Base-by-base conservation (phyloP, 768 basidiomycete genomes). In the Phlegmacium glaucopus region DNA sequence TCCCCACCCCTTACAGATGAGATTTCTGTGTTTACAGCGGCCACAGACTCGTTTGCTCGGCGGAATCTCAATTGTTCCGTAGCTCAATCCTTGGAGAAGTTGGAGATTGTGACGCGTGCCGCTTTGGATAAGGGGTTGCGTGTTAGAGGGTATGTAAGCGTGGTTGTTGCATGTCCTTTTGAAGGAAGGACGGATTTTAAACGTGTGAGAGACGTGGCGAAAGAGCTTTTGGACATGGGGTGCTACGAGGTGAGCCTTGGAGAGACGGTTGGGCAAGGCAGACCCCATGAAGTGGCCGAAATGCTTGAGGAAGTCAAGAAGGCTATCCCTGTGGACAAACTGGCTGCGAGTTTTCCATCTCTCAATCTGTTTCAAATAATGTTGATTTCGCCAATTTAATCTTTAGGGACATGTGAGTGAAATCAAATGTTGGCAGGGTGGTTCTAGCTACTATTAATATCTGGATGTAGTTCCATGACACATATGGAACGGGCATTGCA, bases 171-270 rank as follows among this genome's bases (percentile, higher is more conserved):
- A 9, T 95, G 93, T 56, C 94, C 95, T 4, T 96, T 86, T 63
- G 78, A 86, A n/a, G 94, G 94, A 2, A 68, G 70, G 15, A 84
- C 89, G 16, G 83, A 85, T 52, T 79, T 79, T 12, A 64, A 66
- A 39, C 66, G 66, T 13, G 91, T 93, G 7, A 73, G 80, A 42
- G 80, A 85, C 32, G 80, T 95, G 17, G 72, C 90, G 0, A 77
- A 78, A 52, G 82, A 78, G 53, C 63, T 98, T 29, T 50, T 82
- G 4, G 83, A 90, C 49, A 94, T 96, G 89, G 94, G 94, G 0
- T 95, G 92, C 61, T 95, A 95, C 62, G 90, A 98, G 64, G 81
- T 94, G 42, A 89, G 89, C 56, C 68, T 97, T 16, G 93, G 92
- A 0, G 95, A 98, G 62, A 98, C 94, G 2, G 88, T 90, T 2